Conservation (phyloP, 768 basidiomycete species). For the Leccinum subgranulosum region DNA sequence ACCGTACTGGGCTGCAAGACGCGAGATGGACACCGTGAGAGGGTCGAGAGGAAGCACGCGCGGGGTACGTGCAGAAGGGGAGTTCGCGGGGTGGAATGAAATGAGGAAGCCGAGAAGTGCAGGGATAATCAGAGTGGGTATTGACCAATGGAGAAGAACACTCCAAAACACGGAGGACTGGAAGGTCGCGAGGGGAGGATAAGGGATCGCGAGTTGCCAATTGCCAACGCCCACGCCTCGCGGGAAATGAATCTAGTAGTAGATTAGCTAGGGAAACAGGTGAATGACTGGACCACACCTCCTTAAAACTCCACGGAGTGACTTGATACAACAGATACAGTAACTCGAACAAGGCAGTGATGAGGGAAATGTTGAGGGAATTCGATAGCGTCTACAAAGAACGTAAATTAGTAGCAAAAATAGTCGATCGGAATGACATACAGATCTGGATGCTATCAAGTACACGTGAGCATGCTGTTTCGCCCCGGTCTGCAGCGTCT, state of each 20-base stretch:
- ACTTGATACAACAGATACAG: constrained; percentile 49
- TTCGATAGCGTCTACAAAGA: constrained; percentile 56
- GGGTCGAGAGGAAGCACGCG: constrained; percentile 46
- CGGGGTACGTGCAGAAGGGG: constrained; percentile 20
- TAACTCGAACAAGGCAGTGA: constrained; percentile 54
- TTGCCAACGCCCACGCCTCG: constrained; percentile 3
- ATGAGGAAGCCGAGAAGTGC: constrained; percentile 54
- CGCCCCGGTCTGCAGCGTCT: constrained; percentile 17
- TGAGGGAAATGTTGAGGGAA: constrained; percentile 56
- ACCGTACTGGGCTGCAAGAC: constrained; percentile 57
- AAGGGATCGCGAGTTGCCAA: constrained; percentile 35
- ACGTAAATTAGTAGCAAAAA: neutral
- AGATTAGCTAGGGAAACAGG: constrained; percentile 1
- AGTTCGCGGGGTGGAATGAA: constrained; percentile 53
- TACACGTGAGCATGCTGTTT: constrained; percentile 17
- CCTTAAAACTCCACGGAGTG: constrained; percentile 50
- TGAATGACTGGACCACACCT: constrained; percentile 30
- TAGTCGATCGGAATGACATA: constrained; percentile 9
- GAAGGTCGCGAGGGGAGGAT: constrained; percentile 48
- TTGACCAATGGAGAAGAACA: constrained; percentile 57
- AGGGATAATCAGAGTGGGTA: constrained; percentile 62
- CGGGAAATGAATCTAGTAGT: constrained; percentile 15
- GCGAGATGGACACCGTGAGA: constrained; percentile 60
- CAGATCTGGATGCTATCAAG: constrained; percentile 27
- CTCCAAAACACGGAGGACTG: constrained; percentile 48